Conservation (phyloP, 208 protist genomes). For the Wallacemonas rigidus region DNA sequence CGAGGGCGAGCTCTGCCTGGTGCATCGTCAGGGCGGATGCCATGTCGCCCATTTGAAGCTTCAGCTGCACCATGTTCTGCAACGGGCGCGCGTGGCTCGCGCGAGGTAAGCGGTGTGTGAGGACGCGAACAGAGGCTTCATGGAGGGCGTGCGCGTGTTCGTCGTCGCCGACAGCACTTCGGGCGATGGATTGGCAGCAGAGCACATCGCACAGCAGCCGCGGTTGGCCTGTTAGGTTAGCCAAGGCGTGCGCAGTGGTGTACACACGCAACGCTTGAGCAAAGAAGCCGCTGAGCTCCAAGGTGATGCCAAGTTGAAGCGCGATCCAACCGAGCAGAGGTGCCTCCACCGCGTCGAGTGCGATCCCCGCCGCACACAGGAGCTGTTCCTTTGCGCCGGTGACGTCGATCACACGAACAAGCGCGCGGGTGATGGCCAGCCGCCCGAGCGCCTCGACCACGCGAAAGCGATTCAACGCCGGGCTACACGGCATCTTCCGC, state of each 20-base stretch:
- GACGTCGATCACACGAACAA: constrained; percentile 57
- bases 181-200: constrained; percentile 52
- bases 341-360: constrained; percentile 30
- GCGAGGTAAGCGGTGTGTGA: constrained; percentile 28
- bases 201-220: constrained; percentile 52
- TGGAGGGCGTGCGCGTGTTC: constrained; percentile 24
- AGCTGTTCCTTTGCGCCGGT: constrained; percentile 40
- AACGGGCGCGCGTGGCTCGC: constrained; percentile 41
- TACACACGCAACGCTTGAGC: constrained; percentile 49
- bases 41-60: constrained; percentile 60
- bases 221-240: constrained; percentile 31
- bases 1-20: constrained; percentile 41
- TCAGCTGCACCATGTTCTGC: constrained; percentile 61
- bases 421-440: constrained; percentile 48
- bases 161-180: constrained; percentile 43
- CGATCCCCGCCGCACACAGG: constrained; percentile 37
- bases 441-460: constrained; percentile 47
- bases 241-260: constrained; percentile 31
- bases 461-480: neutral
- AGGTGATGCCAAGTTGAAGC: constrained; percentile 58
- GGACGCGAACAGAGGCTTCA: constrained; percentile 24
- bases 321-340: constrained; percentile 52
- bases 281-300: constrained; percentile 52
- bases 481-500: neutral
- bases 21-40: constrained; percentile 37